Evolutionary conservation across 495 filamentous ascomycete species (phyloP).

Genomic region (Pseudoneurospora amorphoporcata): DNA sequence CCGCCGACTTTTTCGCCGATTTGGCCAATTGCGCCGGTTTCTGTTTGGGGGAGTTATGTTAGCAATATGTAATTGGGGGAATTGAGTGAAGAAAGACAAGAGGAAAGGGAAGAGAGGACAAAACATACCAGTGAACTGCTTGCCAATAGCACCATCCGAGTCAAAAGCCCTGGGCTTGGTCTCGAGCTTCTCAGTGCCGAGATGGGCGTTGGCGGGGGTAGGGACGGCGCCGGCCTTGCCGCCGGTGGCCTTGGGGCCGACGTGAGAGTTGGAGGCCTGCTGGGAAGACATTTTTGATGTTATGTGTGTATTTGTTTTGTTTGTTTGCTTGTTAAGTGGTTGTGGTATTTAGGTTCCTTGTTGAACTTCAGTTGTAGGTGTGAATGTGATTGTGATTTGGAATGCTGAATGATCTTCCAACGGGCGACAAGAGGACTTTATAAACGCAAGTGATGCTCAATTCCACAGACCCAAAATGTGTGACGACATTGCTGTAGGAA

Average conservation of each 20-base stretch:
- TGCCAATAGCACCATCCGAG: slow-evolving; percentile 24
- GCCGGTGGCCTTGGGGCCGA: slow-evolving; percentile 12
- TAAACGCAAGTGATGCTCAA: background rate
- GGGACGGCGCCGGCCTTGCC: slow-evolving; percentile 9
- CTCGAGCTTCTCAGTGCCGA: background rate
- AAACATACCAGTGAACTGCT: slow-evolving; percentile 27
- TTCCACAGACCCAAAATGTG: background rate
- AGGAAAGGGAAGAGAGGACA: background rate
- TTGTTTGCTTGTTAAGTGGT: background rate
- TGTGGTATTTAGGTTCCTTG: background rate
- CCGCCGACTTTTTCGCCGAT: slow-evolving; percentile 44
- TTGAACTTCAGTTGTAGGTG: background rate
- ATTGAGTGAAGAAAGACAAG: no score
- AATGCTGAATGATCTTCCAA: background rate
- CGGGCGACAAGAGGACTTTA: background rate
- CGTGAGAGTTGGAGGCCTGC: slow-evolving; percentile 4
- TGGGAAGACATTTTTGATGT: slow-evolving; percentile 1
- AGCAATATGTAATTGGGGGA: no score
- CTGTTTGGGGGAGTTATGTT: slow-evolving; percentile 5
- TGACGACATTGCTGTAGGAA: background rate
- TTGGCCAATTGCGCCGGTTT: slow-evolving; percentile 41
- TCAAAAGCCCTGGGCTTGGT: slow-evolving; percentile 25
- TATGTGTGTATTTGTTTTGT: background rate
- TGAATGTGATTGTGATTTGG: background rate
- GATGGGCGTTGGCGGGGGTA: slow-evolving; percentile 14